A percentile compares a stretch with the other conserved stretches of the same genome.
These are phyloP conservation scores for Fusarium nurragi DNA, from an alignment of 2,329 filamentous ascomycete species.

Conservation along the genomic window DNA sequence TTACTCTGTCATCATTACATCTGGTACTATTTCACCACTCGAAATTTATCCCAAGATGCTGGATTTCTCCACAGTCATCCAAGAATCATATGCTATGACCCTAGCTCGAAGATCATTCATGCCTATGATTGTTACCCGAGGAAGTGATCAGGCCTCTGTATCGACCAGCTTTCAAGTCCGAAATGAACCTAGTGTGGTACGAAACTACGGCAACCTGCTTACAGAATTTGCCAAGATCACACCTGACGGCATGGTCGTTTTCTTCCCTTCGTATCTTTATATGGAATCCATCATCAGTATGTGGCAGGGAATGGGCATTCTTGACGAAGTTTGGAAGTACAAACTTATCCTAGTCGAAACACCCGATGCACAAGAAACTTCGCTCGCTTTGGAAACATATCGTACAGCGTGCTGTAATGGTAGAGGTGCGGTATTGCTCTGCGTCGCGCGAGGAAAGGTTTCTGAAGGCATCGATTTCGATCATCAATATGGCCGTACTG, in stretches of 20 bases:
- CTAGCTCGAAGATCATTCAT: constrained; percentile 93
- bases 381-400: constrained; percentile 93
- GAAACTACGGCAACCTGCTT: constrained; percentile 93
- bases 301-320: constrained; percentile 98
- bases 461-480: constrained; percentile 99
- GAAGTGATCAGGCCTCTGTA: constrained; percentile 91
- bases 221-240: constrained; percentile 97
- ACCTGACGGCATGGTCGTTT: constrained; percentile 97
- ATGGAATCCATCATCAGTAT: constrained; percentile 99
- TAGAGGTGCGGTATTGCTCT: constrained; percentile 89
- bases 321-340: constrained; percentile 99
- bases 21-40: constrained; percentile 92
- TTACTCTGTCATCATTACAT: constrained; percentile 97
- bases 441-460: constrained; percentile 96
- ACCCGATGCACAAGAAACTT: constrained; percentile 96
- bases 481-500: constrained; percentile 95
- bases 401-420: constrained; percentile 98
- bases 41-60: constrained; percentile 99
- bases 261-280: constrained; percentile 98
- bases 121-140: constrained; percentile 96
- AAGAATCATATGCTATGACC: constrained; percentile 98
- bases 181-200: constrained; percentile 95
- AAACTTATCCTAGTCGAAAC: constrained; percentile 98
- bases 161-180: constrained; percentile 95
- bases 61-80: constrained; percentile 88